phyloP scores from a whole-genome alignment of 768 basidiomycete genomes.

The Steccherinum ochraceum region DNA sequence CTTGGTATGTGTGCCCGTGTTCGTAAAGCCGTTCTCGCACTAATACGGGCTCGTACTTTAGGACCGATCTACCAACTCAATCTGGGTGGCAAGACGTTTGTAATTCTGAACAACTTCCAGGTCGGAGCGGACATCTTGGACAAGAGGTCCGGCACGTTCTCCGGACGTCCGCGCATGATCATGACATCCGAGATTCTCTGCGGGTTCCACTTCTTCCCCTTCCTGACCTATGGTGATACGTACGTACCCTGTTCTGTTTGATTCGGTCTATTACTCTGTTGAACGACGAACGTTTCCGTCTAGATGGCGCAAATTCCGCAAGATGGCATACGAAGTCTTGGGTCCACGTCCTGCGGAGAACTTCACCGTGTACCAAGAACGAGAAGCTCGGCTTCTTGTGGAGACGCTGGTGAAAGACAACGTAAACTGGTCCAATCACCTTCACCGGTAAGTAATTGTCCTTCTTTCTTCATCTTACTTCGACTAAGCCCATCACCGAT shows the following conservation, averaged over 20 bases:
- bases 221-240: slow-evolving; percentile 19
- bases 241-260: slow-evolving; percentile 6
- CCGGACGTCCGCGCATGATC: slow-evolving; percentile 21
- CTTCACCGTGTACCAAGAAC: slow-evolving; percentile 22
- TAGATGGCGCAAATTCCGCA: slow-evolving; percentile 31
- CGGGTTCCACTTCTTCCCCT: slow-evolving; percentile 22
- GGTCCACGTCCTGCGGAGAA: slow-evolving; percentile 16
- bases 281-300: not conserved
- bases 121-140: slow-evolving; percentile 32
- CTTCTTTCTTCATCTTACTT: not conserved
- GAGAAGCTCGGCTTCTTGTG: slow-evolving; percentile 26
- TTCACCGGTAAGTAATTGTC: slow-evolving; percentile 16
- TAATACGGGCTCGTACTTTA: not conserved
- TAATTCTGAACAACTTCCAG: slow-evolving; percentile 27
- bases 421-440: slow-evolving; percentile 24
- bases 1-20: slow-evolving; percentile 13
- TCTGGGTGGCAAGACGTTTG: slow-evolving; percentile 4
- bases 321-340: slow-evolving; percentile 29
- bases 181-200: slow-evolving; percentile 25
- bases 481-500: not conserved
- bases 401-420: slow-evolving; percentile 23
- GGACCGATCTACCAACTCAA: slow-evolving; percentile 4
- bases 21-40: not conserved
- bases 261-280: not conserved
- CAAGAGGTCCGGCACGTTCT: slow-evolving; percentile 23